Evolutionary conservation across 805 yeast genomes (phyloP), one percentile per base, ranked within the genome.

Genomic region (Wickerhamomyces silvicola): DNA sequence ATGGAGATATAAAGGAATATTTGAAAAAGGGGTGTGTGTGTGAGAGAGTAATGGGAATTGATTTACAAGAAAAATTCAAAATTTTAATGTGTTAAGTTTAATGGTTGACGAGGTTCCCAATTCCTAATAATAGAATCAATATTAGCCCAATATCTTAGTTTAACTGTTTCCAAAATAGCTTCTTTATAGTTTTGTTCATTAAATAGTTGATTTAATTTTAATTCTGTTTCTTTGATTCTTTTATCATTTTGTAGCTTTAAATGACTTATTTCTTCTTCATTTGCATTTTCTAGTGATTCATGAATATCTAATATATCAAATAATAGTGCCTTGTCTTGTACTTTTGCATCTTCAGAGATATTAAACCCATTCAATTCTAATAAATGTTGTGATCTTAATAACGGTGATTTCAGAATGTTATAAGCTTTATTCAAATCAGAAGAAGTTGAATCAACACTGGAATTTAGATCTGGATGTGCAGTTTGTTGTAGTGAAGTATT

Each of bases 301-400:
- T 88, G 92, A 5, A 85, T 75, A 42, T 86, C 94, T 58, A 90
- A 63, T 15, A 90, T 81, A 27, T 75, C 74, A 79, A 85, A 72
- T 24, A 90, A 59, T 49, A 84, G 60, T 11, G 62, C 69, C 36
- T 78, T 75, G 38, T 75, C 73, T 30, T 57, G 59, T 30, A 60
- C 64, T 44, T 64, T 75, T 6, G 74, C 77, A 44, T 88, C 95
- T 17, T 71, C 59, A 8, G 67, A 62, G 21, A 82, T 58, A 42
- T 82, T 85, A 18, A 72, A 56, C 1, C 68, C 70, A 7, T 61
- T 51, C 12, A 54, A 30, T 11, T 61, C 53, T 10, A 82, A 49
- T 13, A 79, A 38, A 43, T 81, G 75, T 46, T 76, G 79, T 0
- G 90, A 75, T 39, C 97, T 66, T 3, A 61, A 57, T 38, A 88